Conservation (phyloP, 352 stramenopile genomes). For the Pythium oligandrum region DNA sequence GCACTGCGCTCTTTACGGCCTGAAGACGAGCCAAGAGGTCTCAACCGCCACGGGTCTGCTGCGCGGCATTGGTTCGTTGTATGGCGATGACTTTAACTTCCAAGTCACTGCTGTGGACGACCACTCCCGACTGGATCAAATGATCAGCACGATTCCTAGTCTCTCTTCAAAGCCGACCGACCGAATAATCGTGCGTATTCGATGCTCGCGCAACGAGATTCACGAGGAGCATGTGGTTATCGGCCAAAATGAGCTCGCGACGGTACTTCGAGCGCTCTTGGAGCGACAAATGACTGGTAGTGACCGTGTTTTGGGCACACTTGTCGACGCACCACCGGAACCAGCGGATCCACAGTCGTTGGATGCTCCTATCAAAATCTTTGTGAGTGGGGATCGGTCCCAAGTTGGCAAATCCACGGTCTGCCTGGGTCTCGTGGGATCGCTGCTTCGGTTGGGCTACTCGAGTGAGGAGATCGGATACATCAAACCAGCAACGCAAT, state of each 20-base stretch:
- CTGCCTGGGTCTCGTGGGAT: conserved; percentile 92
- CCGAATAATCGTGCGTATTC: no score
- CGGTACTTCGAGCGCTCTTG: no score
- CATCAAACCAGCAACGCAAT: conserved; percentile 98
- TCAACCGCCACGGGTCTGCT: conserved; percentile 29
- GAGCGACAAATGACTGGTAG: no score
- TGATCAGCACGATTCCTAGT: no score
- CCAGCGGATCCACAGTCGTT: background rate
- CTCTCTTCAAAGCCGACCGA: no score
- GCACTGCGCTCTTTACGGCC: conserved; percentile 32
- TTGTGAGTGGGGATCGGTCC: conserved; percentile 73
- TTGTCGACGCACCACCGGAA: background rate
- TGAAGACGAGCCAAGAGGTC: conserved; percentile 21
- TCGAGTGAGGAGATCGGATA: conserved; percentile 88
- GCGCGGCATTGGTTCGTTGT: conserved; percentile 49
- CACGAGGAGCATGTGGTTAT: no score
- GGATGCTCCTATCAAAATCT: conserved; percentile 40
- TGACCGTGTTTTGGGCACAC: background rate
- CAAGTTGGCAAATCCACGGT: conserved; percentile 96
- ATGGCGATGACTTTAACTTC: conserved; percentile 39
- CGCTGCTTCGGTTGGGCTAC: conserved; percentile 75
- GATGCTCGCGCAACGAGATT: no score
- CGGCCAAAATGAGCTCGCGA: no score
- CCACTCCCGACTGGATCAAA: background rate
- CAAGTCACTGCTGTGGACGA: conserved; percentile 20